phyloP scores from a whole-genome alignment of 768 basidiomycete species.

The Heimioporus sp. region DNA sequence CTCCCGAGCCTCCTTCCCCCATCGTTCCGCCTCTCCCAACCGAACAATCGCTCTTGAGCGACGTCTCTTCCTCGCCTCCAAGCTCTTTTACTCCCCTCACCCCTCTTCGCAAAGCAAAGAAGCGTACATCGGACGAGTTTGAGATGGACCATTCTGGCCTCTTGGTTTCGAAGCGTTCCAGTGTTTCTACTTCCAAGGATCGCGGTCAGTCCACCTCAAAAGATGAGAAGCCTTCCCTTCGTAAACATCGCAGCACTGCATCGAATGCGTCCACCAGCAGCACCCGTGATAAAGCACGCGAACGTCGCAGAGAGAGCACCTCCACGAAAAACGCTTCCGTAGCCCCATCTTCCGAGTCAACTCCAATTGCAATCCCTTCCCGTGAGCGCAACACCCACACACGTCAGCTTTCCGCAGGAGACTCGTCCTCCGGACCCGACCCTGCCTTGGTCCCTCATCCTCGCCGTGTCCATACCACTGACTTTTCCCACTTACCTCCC shows the following conservation, averaged over 20 bases:
- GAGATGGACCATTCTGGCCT: slow-evolving; percentile 71
- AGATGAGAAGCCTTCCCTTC: slow-evolving; percentile 51
- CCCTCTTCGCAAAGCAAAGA: slow-evolving; percentile 57
- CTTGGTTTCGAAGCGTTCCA: slow-evolving; percentile 51
- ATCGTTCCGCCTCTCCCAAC: slow-evolving; percentile 31
- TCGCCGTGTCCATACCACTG: slow-evolving; percentile 66
- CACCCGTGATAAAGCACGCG: slow-evolving; percentile 46
- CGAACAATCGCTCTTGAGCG: slow-evolving; percentile 29
- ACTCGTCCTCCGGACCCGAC: slow-evolving; percentile 57
- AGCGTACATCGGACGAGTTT: slow-evolving; percentile 81
- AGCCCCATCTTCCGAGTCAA: slow-evolving; percentile 13
- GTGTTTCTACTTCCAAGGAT: slow-evolving; percentile 30
- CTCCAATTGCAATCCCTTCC: slow-evolving; percentile 22
- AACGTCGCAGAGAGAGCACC: slow-evolving; percentile 53
- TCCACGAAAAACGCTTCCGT: slow-evolving; percentile 25
- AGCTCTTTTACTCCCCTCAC: slow-evolving; percentile 53
- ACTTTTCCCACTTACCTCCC: slow-evolving; percentile 88
- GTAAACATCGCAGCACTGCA: slow-evolving; percentile 74
- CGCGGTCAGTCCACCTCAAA: slow-evolving; percentile 29
- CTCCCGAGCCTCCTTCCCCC: slow-evolving; percentile 28
- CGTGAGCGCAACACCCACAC: slow-evolving; percentile 46
- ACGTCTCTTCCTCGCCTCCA: slow-evolving; percentile 48
- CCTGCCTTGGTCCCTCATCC: slow-evolving; percentile 42
- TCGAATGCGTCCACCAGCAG: slow-evolving; percentile 41
- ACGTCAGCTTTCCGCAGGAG: slow-evolving; percentile 67